These are phyloP conservation scores for Chlamydomonas sp. DNA, from an alignment of 139 green algal genomes.

Conservation along the genomic window DNA sequence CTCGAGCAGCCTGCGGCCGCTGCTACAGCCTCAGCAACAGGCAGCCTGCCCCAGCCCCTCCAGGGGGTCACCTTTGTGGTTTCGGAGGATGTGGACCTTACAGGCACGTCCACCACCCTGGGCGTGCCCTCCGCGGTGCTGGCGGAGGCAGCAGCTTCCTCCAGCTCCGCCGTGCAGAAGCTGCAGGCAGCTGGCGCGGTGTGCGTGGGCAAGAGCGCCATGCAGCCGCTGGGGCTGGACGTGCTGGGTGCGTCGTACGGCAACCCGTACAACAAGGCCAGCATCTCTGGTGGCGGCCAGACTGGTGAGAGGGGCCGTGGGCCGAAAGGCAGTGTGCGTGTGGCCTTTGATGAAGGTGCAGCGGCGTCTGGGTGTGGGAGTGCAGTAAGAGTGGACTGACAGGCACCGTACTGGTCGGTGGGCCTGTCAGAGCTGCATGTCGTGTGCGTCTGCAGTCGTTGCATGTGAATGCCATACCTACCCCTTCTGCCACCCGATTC, in stretches of 20 bases:
- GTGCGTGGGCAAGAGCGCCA: slow-evolving; percentile 42
- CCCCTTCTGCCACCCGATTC: too few relatives aligned
- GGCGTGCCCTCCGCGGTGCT: slow-evolving; percentile 17
- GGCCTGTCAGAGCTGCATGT: too few relatives aligned
- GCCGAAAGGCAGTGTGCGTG: too few relatives aligned
- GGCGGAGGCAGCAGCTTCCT: background rate
- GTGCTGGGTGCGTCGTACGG: slow-evolving; percentile 47
- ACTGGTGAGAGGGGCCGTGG: slow-evolving; percentile 37
- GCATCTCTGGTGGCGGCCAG: slow-evolving; percentile 36
- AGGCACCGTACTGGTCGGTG: too few relatives aligned
- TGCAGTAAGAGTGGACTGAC: too few relatives aligned
- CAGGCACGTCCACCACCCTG: slow-evolving; percentile 32
- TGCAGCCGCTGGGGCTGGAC: slow-evolving; percentile 44
- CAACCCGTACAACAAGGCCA: slow-evolving; percentile 45
- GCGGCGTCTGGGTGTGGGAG: too few relatives aligned
- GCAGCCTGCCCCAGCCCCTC: slow-evolving; percentile 17
- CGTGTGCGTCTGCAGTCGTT: too few relatives aligned
- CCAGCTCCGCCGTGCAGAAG: background rate
- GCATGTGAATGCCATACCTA: too few relatives aligned
- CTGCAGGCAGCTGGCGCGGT: slow-evolving; percentile 37
- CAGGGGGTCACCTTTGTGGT: slow-evolving; percentile 39
- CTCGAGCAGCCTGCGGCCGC: background rate
- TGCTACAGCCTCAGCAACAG: background rate
- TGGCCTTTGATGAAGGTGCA: too few relatives aligned
- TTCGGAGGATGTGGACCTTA: slow-evolving; percentile 51